Conservation (phyloP, 2,329 filamentous ascomycete species). For the Colletotrichum sidae region DNA sequence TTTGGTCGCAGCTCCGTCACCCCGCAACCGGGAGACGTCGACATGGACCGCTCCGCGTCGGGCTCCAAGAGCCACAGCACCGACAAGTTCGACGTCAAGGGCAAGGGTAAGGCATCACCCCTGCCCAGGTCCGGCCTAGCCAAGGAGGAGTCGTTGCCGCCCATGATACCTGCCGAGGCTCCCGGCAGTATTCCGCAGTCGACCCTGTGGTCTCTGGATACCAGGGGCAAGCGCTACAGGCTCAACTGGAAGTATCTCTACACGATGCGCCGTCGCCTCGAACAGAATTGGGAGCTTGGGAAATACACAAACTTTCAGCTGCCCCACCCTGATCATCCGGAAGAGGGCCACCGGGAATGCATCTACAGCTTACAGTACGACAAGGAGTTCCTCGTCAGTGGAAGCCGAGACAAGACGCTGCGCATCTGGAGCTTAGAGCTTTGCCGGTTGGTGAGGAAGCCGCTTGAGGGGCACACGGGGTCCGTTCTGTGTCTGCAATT, state of each 20-base stretch:
- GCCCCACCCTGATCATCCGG: conserved; percentile 81
- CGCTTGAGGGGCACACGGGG: conserved; percentile 80
- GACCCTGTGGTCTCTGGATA: conserved; percentile 64
- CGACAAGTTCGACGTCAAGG: conserved; percentile 49
- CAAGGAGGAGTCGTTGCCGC: conserved; percentile 46
- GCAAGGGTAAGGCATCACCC: conserved; percentile 39
- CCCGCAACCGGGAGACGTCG: conserved; percentile 41
- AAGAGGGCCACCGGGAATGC: conserved; percentile 90
- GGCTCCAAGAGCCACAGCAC: conserved; percentile 43
- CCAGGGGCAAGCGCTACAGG: conserved; percentile 62
- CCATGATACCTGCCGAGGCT: conserved; percentile 44
- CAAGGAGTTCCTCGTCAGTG: conserved; percentile 88
- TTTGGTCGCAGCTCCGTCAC: conserved; percentile 19
- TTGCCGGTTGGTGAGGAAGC: conserved; percentile 78
- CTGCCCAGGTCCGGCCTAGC: conserved; percentile 30
- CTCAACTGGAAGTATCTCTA: conserved; percentile 96
- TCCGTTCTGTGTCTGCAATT: conserved; percentile 97
- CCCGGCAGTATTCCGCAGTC: conserved; percentile 53
- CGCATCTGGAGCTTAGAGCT: conserved; percentile 92
- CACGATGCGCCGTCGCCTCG: conserved; percentile 84
- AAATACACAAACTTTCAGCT: conserved; percentile 89
- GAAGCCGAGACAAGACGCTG: conserved; percentile 88
- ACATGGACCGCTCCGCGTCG: conserved; percentile 50
- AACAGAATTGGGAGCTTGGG: conserved; percentile 91
- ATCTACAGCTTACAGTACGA: conserved; percentile 96